Evolutionary conservation across 2,329 filamentous ascomycete species (phyloP), one percentile per base, ranked within the genome.

Genomic region (Torrubiellomyces zombiae): DNA sequence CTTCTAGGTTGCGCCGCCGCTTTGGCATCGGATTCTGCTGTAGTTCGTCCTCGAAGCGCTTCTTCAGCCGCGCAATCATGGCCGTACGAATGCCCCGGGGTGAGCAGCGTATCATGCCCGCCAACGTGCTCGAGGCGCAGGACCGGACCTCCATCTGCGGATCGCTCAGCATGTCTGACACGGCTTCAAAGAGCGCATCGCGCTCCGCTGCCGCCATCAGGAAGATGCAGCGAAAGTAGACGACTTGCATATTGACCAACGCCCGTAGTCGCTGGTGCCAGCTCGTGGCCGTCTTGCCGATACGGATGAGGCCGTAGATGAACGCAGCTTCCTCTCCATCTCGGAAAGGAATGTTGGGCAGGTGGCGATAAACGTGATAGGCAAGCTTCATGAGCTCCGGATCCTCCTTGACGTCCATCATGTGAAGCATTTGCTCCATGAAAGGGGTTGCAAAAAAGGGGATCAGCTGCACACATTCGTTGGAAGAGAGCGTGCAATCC

Each of bases 351-450:
- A 98, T 82, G 47, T 98, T 98, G 9, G 89, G 83, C 10, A 98
- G 59, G 44, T 98, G 86, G 6, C 86, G 77, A 58, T 95, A 98
- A 20, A 98, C 89, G 43, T 93, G 83, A 45, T 95, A 98, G 0
- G 89, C 86, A 7, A 94, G 65, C 7, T 79, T 76, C 60, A 94
- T 91, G 3, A 98, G 65, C 50, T 98, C 91, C 0, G 82, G 83
- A 41, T 98, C 89, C 50, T 98, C 89, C 50, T 95, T 95, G 47
- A 98, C 82, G 44, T 98, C 89, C 86, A 98, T 98, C 89, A 98
- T 98, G 58, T 98, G 85, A 26, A 98, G 58, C 9, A 98, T 67
- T 47, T 94, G 80, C 40, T 89, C 80, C 48, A 92, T 89, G 43
- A 95, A 86, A 0, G 77, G 63, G 18, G 79, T 67, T 0, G 83